A percentile compares a stretch with the other conserved stretches of the same genome.
phyloP scores from a whole-genome alignment of 129 eudicot species.

The Ambrosia artemisiifolia region DNA sequence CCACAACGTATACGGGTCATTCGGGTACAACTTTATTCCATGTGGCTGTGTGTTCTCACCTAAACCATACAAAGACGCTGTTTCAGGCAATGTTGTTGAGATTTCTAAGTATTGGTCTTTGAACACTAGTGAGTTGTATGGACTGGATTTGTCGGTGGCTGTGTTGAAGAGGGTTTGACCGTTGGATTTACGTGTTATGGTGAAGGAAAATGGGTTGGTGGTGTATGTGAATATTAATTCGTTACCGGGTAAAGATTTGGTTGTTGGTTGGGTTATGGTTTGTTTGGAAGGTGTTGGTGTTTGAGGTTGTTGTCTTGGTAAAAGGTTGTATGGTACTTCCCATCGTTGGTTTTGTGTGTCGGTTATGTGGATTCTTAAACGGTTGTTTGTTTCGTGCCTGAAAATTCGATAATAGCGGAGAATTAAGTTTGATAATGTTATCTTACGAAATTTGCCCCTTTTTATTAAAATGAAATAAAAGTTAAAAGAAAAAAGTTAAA shows the following conservation, averaged over 20 bases:
- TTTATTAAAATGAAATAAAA: too few species aligned
- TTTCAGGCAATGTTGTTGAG: slow-evolving; percentile 64
- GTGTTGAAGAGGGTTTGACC: slow-evolving; percentile 78
- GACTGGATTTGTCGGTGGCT: slow-evolving; percentile 40
- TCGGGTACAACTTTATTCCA: slow-evolving; percentile 77
- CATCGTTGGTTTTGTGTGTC: slow-evolving; percentile 83
- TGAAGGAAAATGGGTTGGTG: slow-evolving; percentile 70
- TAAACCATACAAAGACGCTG: slow-evolving; percentile 80
- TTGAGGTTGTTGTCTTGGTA: slow-evolving; percentile 74
- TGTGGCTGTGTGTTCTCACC: slow-evolving; percentile 96
- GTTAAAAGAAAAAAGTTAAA: too few species aligned
- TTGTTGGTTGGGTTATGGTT: slow-evolving; percentile 26
- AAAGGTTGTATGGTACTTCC: slow-evolving; percentile 87
- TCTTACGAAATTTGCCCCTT: too few species aligned
- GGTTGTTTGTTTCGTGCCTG: slow-evolving; percentile 85
- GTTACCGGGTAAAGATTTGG: slow-evolving; percentile 40
- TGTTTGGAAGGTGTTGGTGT: slow-evolving; percentile 38
- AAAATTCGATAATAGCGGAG: background rate
- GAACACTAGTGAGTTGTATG: slow-evolving; percentile 57
- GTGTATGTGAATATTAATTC: slow-evolving; percentile 62
- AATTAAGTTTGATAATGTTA: background rate
- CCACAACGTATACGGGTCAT: slow-evolving; percentile 88
- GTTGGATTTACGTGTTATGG: slow-evolving; percentile 70
- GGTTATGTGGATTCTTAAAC: slow-evolving; percentile 81
- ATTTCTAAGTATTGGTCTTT: slow-evolving; percentile 91